phyloP scores from a whole-genome alignment of 495 filamentous ascomycete species.

The Astrothelium macrocarpum region DNA sequence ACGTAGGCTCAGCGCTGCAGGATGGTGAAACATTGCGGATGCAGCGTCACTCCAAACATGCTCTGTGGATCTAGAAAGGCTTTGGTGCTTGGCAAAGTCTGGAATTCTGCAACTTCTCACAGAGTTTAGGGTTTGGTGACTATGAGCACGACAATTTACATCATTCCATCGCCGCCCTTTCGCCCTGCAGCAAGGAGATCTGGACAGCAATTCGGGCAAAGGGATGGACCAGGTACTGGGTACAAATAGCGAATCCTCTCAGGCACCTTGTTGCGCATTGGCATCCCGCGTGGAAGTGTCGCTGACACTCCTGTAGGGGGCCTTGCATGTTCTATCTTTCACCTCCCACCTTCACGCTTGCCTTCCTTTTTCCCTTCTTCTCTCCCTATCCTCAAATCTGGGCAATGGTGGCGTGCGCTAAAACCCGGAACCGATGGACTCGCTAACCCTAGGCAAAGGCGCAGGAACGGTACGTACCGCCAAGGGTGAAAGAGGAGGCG shows the following conservation, averaged over 20 bases:
- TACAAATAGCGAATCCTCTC: neutral
- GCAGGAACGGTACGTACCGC: no score
- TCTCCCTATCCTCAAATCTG: no score
- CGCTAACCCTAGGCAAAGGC: no score
- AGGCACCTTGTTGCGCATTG: neutral
- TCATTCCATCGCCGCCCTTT: neutral
- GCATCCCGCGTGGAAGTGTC: neutral
- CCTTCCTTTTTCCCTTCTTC: no score
- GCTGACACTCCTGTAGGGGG: neutral
- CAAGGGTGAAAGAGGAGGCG: no score
- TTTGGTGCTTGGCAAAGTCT: neutral
- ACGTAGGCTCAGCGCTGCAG: no score
- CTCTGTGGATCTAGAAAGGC: neutral
- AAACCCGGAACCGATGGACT: no score
- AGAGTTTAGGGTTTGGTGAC: neutral
- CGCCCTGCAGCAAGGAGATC: neutral
- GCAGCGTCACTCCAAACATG: no score
- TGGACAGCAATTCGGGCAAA: neutral
- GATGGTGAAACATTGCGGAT: no score
- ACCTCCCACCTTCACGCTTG: no score
- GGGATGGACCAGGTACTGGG: neutral
- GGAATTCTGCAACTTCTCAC: neutral
- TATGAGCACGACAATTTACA: neutral
- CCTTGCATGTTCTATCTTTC: neutral
- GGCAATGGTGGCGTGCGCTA: no score